Evolutionary conservation across 148 eudicot species (phyloP), one percentile per base, ranked within the genome.

Genomic region (Rhododendron kiyosumense): DNA sequence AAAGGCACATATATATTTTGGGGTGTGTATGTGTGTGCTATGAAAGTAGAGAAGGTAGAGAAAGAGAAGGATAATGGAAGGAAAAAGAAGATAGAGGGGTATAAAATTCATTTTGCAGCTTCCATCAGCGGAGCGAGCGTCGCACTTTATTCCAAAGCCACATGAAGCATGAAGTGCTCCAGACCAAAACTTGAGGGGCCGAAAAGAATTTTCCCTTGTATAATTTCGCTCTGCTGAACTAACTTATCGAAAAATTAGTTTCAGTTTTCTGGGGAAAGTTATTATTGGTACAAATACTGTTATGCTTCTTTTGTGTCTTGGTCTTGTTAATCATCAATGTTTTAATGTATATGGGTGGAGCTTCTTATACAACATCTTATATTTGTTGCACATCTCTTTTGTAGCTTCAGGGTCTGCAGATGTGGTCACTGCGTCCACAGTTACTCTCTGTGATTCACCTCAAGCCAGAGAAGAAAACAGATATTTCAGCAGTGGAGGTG

Each of bases 361-460:
- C 51, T 43, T 78, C 30, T 2, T 43, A 22, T 43, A 0, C 26
- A 13, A 43, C 30, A 22, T 0, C 4, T 43, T 78, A 14, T 43
- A 24, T 78, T 20, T 78, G 49, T 78, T 22, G 12, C 52, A 3
- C 22, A 24, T 22, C 52, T 78, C 51, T 41, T 77, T 20, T 78
- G 30, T 43, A 43, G 30, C 48, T 41, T 43, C 81, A 41, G 81
- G 15, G 52, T 78, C 81, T 43, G 52, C 81, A 78, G 81, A 78
- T 78, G 30, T 43, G 51, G 52, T 13, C 52, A 78, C 26, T 43
- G 52, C 28, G 0, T 41, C 51, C 15, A 43, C 46, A 43, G 52
- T 78, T 78, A 78, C 11, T 43, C 52, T 41, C 51, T 43, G 30
- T 78, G 81, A 78, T 78, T 78, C 52, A 78, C 26, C 81, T 78